Conservation (phyloP, 2,329 filamentous ascomycete species). For the Ceratocystis papillata region DNA sequence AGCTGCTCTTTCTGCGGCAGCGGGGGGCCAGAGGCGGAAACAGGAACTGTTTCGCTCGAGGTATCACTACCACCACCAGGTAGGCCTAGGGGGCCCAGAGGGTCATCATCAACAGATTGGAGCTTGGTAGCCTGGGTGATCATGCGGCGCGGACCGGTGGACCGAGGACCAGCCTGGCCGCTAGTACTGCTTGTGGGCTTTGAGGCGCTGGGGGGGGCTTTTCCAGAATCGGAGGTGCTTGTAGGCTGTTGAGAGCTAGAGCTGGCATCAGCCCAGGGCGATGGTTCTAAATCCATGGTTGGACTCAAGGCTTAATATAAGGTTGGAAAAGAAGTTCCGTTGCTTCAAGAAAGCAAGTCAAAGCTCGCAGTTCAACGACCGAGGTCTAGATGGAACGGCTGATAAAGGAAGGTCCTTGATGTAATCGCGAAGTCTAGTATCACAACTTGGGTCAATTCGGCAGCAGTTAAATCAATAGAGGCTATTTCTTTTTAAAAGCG, state of each 20-base stretch:
- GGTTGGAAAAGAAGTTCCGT: not conserved
- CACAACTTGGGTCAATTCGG: not conserved
- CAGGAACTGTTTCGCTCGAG: conserved; percentile 30
- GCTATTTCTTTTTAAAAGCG: not conserved
- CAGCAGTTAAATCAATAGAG: not conserved
- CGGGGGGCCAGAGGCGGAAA: conserved; percentile 47
- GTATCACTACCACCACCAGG: conserved; percentile 39
- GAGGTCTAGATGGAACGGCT: not conserved
- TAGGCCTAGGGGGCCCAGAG: conserved; percentile 65
- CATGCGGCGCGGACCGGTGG: conserved; percentile 45
- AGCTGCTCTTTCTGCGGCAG: conserved; percentile 58
- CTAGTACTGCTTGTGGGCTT: conserved; percentile 29
- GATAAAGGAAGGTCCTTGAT: not conserved
- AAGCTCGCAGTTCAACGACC: not conserved
- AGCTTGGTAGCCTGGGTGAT: conserved; percentile 67
- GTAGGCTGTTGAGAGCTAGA: conserved; percentile 29
- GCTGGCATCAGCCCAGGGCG: conserved; percentile 43
- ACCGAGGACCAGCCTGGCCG: conserved; percentile 24
- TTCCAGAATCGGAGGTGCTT: conserved; percentile 29
- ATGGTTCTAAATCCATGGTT: conserved; percentile 43
- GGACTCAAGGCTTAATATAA: not conserved
- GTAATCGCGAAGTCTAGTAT: not conserved
- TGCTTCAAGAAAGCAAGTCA: not conserved
- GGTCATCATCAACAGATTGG: conserved; percentile 60
- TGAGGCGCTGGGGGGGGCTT: conserved; percentile 26